Evolutionary conservation across 2,329 filamentous ascomycete species (phyloP).

Genomic region (Penicillium corylophilum): DNA sequence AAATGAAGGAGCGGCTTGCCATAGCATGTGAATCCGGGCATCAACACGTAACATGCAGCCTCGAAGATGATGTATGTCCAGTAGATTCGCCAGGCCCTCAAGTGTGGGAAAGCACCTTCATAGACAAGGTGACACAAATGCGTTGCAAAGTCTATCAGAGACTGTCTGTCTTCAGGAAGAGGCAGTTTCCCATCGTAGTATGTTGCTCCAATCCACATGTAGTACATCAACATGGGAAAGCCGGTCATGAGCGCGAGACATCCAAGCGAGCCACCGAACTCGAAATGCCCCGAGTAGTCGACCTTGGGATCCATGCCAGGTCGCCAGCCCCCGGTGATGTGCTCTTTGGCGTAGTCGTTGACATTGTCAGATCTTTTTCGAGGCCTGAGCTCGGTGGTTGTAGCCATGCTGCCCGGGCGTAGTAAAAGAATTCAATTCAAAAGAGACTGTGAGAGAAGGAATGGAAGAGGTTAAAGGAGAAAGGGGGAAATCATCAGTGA

Average conservation of each 20-base stretch:
- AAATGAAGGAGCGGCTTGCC: constrained; percentile 84
- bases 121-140: constrained; percentile 72
- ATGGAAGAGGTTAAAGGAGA: background rate
- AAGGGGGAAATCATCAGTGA: background rate
- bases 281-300: constrained; percentile 45
- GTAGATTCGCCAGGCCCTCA: constrained; percentile 86
- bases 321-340: constrained; percentile 21
- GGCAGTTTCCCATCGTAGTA: constrained; percentile 87
- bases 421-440: background rate
- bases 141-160: constrained; percentile 64
- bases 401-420: constrained; percentile 1
- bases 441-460: background rate
- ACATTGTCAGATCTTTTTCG: constrained; percentile 1
- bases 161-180: constrained; percentile 62
- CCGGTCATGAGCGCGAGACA: constrained; percentile 78
- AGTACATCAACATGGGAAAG: constrained; percentile 93
- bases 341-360: constrained; percentile 16
- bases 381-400: constrained; percentile 1
- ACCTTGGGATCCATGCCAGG: constrained; percentile 27
- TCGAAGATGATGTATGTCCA: constrained; percentile 89
- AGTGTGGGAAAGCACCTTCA: constrained; percentile 76
- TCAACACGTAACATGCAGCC: constrained; percentile 73
- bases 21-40: constrained; percentile 82
- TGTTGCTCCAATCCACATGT: constrained; percentile 95
- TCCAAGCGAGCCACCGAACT: constrained; percentile 84